phyloP scores from a whole-genome alignment of 352 stramenopile genomes.

The Globisporangium paddicum region DNA sequence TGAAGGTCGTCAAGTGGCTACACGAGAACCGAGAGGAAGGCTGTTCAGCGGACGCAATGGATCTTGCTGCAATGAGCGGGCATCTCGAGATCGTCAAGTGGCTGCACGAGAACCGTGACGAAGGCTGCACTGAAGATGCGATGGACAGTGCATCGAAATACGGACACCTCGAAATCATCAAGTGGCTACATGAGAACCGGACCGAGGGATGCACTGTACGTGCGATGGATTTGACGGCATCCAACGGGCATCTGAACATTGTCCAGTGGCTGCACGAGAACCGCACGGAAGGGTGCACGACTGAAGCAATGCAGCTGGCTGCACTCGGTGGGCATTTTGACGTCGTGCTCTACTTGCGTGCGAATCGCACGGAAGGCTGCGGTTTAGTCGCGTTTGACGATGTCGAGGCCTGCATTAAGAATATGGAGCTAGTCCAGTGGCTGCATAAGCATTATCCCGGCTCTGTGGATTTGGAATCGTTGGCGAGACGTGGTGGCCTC shows the following conservation, averaged over 20 bases:
- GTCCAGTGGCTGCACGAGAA: not conserved
- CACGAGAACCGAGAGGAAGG: not conserved
- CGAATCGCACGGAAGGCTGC: not conserved
- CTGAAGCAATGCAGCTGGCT: not conserved
- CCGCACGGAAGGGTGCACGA: not conserved
- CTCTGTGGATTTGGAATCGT: not conserved
- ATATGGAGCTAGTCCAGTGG: not conserved
- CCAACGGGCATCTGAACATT: not conserved
- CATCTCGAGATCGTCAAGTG: too few relatives aligned
- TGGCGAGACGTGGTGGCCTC: not conserved
- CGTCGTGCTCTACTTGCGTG: not conserved
- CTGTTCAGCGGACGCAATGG: not conserved
- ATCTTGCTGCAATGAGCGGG: not conserved
- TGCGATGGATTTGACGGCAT: not conserved
- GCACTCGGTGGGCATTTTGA: not conserved
- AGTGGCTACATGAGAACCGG: slow-evolving; percentile 1
- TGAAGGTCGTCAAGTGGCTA: slow-evolving; percentile 2
- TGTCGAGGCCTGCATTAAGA: not conserved
- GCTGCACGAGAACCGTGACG: too few relatives aligned
- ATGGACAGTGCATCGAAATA: not conserved
- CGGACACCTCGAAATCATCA: not conserved
- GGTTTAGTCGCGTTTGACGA: not conserved
- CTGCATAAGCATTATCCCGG: not conserved
- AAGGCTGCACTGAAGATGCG: too few relatives aligned
- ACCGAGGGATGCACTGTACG: too few relatives aligned